Evolutionary conservation across 176 grass and related monocot species (phyloP), one percentile per base, ranked within the genome.

Genomic region (Rhynchospora breviuscula): DNA sequence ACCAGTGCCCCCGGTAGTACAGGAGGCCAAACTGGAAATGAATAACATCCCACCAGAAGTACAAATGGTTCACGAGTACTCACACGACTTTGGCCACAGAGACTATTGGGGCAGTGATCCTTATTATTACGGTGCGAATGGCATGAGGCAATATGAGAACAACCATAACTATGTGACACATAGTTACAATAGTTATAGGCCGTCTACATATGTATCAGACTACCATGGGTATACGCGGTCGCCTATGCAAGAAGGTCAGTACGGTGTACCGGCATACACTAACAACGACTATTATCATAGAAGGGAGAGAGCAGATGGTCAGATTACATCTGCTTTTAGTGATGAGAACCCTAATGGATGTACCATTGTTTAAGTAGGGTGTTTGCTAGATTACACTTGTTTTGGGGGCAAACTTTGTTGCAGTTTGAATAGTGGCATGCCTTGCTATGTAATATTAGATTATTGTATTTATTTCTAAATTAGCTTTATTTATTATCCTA

Each of bases 321-420:
- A 90, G 17, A 88, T 89, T 70, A 91, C 89, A n/a, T 91, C 87
- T 14, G 84, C 88, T 48, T 96, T 96, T 71, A 96, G 90, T 33
- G 90, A 96, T 75, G 70, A 75, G 21, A 75, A 75, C 47, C 70
- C 70, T 25, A 75, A 75, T 75, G 70, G 46, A 52, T 75, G 70
- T 75, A 75, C 10, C 46, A 75, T 75, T 52, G 46, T 75, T 75
- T 75, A 71, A 71, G 10, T 21, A 10, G 18, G 43, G 29, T n/a
- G 3, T 47, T 12, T 70, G 2, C 19, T 6, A 21, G 46, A 22
- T 49, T 40, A 14, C 10, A 74, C n/a, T 74, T 21, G 11, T 75
- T 75, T 48, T 75, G 46, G 49, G 7, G 70, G 29, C 31, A 10
- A 75, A 45, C 5, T 51, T 19, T 75, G 8, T 75, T 52, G 70